These are phyloP conservation scores for Serendipita vermifera DNA, from an alignment of 768 basidiomycete species.

Conservation along the genomic window DNA sequence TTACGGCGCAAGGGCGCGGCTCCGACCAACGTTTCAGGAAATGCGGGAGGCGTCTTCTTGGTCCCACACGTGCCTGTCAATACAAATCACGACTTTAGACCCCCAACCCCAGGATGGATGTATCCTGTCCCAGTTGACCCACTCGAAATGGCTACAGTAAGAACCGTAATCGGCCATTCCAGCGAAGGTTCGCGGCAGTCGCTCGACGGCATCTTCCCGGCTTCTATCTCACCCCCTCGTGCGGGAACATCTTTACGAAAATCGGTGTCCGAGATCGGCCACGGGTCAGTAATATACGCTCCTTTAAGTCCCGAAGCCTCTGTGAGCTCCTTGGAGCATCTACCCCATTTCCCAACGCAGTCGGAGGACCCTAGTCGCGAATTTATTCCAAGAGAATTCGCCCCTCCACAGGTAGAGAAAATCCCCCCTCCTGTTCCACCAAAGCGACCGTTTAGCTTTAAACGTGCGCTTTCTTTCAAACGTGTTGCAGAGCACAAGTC, in stretches of 20 bases:
- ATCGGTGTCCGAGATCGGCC: constrained; percentile 6
- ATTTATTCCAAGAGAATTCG: not conserved
- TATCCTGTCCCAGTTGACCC: not conserved
- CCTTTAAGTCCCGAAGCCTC: not conserved
- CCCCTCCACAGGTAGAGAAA: not conserved
- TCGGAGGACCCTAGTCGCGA: constrained; percentile 2
- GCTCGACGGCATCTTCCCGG: too few relatives aligned
- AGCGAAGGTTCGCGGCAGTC: not conserved
- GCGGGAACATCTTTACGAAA: not conserved
- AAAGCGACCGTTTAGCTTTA: not conserved
- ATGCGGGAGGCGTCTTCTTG: constrained; percentile 1
- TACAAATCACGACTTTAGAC: not conserved
- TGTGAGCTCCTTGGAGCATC: constrained; percentile 1
- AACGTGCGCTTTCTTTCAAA: not conserved
- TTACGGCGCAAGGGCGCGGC: too few relatives aligned
- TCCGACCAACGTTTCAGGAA: not conserved
- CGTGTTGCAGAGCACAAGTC: not conserved
- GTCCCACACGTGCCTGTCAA: not conserved
- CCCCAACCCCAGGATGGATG: constrained; percentile 6
- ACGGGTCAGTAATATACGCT: not conserved
- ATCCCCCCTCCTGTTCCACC: not conserved
- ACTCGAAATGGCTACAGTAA: not conserved
- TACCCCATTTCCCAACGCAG: not conserved
- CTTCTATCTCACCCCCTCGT: not conserved
- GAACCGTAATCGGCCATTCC: not conserved